Evolutionary conservation across 805 yeast species (phyloP), one percentile per base, ranked within the genome.

Genomic region (Saturnispora kantuleensis): DNA sequence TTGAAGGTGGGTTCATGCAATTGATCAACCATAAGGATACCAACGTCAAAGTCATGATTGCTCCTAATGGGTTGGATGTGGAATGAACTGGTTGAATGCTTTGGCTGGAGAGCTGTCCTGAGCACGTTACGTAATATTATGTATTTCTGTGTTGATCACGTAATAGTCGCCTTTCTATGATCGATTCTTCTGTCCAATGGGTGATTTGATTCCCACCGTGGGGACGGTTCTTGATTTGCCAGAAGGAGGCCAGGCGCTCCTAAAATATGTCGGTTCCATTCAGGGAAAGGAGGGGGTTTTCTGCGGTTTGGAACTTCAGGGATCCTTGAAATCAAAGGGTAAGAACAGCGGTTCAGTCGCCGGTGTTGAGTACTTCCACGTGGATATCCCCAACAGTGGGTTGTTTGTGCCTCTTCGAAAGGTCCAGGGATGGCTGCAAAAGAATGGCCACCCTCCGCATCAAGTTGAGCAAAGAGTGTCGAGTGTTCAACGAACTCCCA

Each of bases 301-400:
- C 66, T 96, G 89, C 5, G 98, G 98, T 2, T 72, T 90, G 5
- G 97, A 90, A 59, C 66, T 90, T 36, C 55, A 78, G n/a, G 89
- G 84, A 1, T 79, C 78, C 1, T 72, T 76, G 35, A 65, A 74
- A 0, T 57, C 67, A 5, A 68, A 76, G 44, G 98, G 98, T 17
- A 84, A 86, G 60, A 93, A 90, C 57, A 74, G 77, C 44, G 98
- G 98, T n/a, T 73, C 75, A 35, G 87, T 79, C 38, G 74, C 81
- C 46, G 95, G 95, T 0, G 58, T 66, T 7, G 67, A 67, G 44
- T 88, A 88, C 58, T 89, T 89, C 57, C 66, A 68, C 4, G 85
- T 89, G 0, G 63, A 67, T 5, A 63, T 57, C 31, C 83, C 88
- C 0, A 73, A 73, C 46, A 70, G 87, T 15, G 97, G 97, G 0